phyloP scores from a whole-genome alignment of 2,329 filamentous ascomycete species.

The Fulvia fulva region DNA sequence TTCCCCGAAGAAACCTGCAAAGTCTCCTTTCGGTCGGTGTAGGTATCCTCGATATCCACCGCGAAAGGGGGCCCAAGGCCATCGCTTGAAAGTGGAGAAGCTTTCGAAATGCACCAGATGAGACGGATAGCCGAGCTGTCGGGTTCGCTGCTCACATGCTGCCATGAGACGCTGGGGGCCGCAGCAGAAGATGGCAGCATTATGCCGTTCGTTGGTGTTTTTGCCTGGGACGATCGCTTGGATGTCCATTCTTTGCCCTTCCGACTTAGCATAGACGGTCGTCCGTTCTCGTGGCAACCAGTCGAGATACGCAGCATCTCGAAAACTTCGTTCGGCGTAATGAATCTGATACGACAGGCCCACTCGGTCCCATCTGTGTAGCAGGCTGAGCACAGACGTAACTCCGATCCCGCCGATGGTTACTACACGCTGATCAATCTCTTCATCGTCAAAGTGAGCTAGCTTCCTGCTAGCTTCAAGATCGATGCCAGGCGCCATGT shows the following conservation, averaged over 20 bases:
- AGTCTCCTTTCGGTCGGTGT: conserved; percentile 30
- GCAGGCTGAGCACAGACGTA: conserved; percentile 57
- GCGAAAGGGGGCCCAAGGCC: conserved; percentile 58
- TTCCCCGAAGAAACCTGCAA: conserved; percentile 44
- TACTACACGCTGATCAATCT: too few relatives aligned
- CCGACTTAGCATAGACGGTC: conserved; percentile 51
- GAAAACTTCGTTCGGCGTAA: conserved; percentile 57
- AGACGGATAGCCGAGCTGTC: conserved; percentile 42
- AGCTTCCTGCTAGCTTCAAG: too few relatives aligned
- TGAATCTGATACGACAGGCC: conserved; percentile 51
- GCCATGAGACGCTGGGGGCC: conserved; percentile 57
- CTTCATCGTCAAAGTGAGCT: too few relatives aligned
- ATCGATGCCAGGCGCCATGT: too few relatives aligned
- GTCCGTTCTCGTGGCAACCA: conserved; percentile 31
- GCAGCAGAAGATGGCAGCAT: conserved; percentile 59
- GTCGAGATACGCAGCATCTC: too few relatives aligned
- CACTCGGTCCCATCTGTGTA: conserved; percentile 35
- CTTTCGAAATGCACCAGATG: conserved; percentile 59
- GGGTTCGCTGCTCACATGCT: conserved; percentile 41
- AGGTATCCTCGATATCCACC: conserved; percentile 47
- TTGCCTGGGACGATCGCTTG: conserved; percentile 39
- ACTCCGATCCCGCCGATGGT: conserved; percentile 64
- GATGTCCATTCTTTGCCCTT: conserved; percentile 53
- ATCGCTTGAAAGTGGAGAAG: conserved; percentile 45
- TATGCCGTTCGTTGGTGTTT: conserved; percentile 43